Base-by-base conservation (phyloP, 345 rosid genomes). In the Moringa oleifera region DNA sequence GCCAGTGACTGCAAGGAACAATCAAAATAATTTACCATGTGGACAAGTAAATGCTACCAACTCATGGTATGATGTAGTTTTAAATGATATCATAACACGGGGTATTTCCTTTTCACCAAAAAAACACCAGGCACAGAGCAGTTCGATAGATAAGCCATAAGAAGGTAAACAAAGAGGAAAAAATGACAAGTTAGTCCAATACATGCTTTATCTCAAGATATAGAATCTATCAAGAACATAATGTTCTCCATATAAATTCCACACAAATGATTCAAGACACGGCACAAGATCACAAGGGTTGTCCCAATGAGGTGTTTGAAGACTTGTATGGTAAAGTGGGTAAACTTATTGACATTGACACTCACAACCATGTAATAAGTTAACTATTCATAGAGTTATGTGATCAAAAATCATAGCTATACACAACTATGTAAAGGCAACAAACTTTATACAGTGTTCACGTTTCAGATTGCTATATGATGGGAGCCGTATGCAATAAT, bases 1-100 rank as follows among this genome's bases (percentile, higher is more conserved):
- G 56, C 85, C 83, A 68, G 65, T 80, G 59, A 66, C 89, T 73
- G 76, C 72, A 76, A 61, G 56, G 45, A 56, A 71, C 18, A 61
- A 54, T 1, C 47, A 41, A 16, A 15, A 41, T 41, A 9, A 15
- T 41, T 41, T 41, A 41, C 16, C 6, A 41, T 15, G 17, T 28
- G 3, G 3, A 28, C 3, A 3, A 28, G 33, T 28, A 28, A 28
- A 3, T 28, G 47, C 6, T 11, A 15, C 13, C 47, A 41, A 9
- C 1, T 41, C 1, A 41, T 1, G 6, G 6, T 16, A 11, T 15
- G 12, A 41, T 41, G 1, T 41, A 41, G 47, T 9, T 11, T 41
- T 41, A 41, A 41, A 41, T 11, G 17, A 7, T 41, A 41, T 5
- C 16, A 41, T 1, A 41, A 41, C 16, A 41, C 1, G 12, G 13